phyloP scores from a whole-genome alignment of 2,329 filamentous ascomycete species.

The Pseudogymnoascus sp. region DNA sequence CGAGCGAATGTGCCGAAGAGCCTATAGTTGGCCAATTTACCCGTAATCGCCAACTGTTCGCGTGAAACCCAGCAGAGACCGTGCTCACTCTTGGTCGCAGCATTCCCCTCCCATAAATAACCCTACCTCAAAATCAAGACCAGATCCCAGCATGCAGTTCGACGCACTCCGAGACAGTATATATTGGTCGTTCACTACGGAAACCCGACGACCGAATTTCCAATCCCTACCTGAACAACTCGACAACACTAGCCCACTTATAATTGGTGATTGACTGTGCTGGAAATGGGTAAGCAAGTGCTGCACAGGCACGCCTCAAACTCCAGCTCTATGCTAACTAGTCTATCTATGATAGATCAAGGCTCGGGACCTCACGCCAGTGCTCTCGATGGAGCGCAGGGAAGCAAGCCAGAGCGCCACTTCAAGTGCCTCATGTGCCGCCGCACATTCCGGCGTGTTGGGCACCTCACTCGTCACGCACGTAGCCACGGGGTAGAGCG shows the following conservation, averaged over 20 bases:
- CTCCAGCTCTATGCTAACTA: not conserved
- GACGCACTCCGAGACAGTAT: not conserved
- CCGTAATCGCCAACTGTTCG: too few relatives aligned
- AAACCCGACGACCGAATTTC: not conserved
- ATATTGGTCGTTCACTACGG: not conserved
- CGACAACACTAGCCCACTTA: not conserved
- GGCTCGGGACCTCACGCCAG: not conserved
- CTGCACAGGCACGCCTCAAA: not conserved
- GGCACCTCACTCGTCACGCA: constrained; percentile 22
- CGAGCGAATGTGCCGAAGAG: too few relatives aligned
- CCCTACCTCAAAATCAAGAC: too few relatives aligned
- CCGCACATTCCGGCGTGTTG: constrained; percentile 20
- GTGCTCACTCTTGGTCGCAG: too few relatives aligned
- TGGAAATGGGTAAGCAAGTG: not conserved
- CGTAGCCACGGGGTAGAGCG: constrained; percentile 21
- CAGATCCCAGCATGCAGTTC: too few relatives aligned
- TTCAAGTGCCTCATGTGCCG: constrained; percentile 19
- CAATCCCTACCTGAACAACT: constrained; percentile 2
- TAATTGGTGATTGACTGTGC: not conserved
- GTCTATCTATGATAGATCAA: not conserved
- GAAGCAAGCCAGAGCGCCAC: not conserved
- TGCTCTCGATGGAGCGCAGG: constrained; percentile 1
- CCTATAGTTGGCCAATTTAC: too few relatives aligned
- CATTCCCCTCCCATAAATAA: too few relatives aligned
- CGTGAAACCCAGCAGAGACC: too few relatives aligned